Conservation (phyloP, 2,329 filamentous ascomycete genomes). For the Scytalidium lignicola region DNA sequence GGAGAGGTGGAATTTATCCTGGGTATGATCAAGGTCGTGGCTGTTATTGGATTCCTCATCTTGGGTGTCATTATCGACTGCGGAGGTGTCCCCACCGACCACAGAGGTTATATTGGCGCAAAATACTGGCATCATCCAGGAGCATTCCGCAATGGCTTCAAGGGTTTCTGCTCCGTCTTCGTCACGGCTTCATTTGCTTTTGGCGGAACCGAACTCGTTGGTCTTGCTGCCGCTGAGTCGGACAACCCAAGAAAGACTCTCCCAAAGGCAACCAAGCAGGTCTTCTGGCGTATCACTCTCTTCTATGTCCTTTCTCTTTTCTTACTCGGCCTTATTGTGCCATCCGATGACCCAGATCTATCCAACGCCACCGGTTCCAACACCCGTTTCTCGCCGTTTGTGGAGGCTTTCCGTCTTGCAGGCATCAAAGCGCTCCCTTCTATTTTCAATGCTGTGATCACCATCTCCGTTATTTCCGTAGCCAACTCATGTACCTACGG, state of each 20-base stretch:
- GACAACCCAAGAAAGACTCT: conserved; percentile 42
- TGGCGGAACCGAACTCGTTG: conserved; percentile 47
- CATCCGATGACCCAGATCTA: conserved; percentile 36
- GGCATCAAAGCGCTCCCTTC: conserved; percentile 45
- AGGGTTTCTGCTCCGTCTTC: conserved; percentile 46
- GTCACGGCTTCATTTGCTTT: conserved; percentile 48
- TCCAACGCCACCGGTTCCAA: conserved; percentile 36
- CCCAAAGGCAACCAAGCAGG: conserved; percentile 46
- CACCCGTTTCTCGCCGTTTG: conserved; percentile 46
- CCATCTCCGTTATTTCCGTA: conserved; percentile 54
- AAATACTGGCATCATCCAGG: conserved; percentile 43
- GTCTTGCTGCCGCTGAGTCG: conserved; percentile 47
- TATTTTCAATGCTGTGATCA: conserved; percentile 56
- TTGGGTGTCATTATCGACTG: conserved; percentile 53
- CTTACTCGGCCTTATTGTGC: conserved; percentile 46
- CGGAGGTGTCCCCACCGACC: conserved; percentile 39
- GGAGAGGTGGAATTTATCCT: conserved; percentile 46
- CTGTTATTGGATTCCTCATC: conserved; percentile 59
- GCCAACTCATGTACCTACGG: conserved; percentile 56
- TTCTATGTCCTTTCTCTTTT: conserved; percentile 50
- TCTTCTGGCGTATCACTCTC: conserved; percentile 48
- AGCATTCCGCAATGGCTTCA: conserved; percentile 43
- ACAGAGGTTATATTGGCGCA: conserved; percentile 54
- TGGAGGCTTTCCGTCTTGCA: conserved; percentile 51
- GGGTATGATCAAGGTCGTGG: conserved; percentile 50